Evolutionary conservation across 257 asterid genomes (phyloP), one percentile per base, ranked within the genome.

Genomic region (Cruciata laevipes): DNA sequence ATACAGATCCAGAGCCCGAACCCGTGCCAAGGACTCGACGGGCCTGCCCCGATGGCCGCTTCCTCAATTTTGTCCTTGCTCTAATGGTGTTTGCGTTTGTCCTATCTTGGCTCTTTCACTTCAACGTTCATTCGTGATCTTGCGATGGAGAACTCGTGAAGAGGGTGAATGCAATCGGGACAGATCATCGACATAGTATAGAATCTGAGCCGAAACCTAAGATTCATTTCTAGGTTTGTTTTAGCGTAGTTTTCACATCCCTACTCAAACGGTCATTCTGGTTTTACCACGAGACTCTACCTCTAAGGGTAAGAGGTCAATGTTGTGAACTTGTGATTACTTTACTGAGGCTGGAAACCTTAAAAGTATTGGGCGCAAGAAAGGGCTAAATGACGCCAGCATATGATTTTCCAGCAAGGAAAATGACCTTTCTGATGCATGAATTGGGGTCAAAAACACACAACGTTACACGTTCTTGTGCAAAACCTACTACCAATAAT

Each of bases 31-130:
- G 71, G 42, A 51, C 75, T 49, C 79, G 86, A 59, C 77, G 83
- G 66, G 76, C 75, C 18, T 88, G 90, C 81, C 79, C 85, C 59
- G 85, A 88, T 20, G 92, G 97, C 6, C 87, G 96, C 20, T 85
- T 84, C 59, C 61, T 88, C 8, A 90, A 90, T 57, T 86, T 90
- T 70, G 84, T 90, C 59, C 89, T 90, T 12, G 96, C 92, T 75
- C 88, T 95, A 72, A 79, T 90, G 96, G 95, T 88, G 8, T 90
- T 90, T 68, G 97, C 96, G 7, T 90, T 90, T 40, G 92, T 90
- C 77, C 86, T 90, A 74, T 88, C 97, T 25, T 90, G 97, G 97
- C 95, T 90, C 65, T 90, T 90, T 80, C 97, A 83, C 76, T 90
- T 90, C 66, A 90, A 84, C 79, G 86, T 86, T 59, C 96, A 89